These are phyloP conservation scores for Cercospora janseana DNA, from an alignment of 2,329 filamentous ascomycete genomes.

Conservation along the genomic window DNA sequence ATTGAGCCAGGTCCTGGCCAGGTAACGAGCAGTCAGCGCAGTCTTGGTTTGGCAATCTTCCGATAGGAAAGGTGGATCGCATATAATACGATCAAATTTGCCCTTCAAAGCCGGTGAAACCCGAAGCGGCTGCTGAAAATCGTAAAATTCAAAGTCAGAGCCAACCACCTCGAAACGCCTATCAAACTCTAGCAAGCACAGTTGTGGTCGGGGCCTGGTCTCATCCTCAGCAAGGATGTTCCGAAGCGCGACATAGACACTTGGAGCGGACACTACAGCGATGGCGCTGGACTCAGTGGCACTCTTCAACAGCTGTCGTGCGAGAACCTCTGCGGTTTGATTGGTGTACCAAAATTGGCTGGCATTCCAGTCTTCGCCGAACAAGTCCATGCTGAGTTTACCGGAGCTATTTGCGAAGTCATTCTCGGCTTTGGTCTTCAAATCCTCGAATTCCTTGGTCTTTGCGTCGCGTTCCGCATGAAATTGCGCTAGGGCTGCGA, in stretches of 20 bases:
- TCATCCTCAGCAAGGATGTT: conserved; percentile 51
- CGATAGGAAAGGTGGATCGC: conserved; percentile 76
- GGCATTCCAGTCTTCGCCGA: conserved; percentile 78
- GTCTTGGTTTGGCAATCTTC: conserved; percentile 80
- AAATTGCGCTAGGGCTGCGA: conserved; percentile 71
- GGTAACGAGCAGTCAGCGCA: conserved; percentile 72
- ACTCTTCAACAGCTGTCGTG: conserved; percentile 63
- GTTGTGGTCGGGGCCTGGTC: conserved; percentile 50
- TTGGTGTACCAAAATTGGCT: conserved; percentile 73
- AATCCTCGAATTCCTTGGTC: conserved; percentile 64
- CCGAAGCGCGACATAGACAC: conserved; percentile 72
- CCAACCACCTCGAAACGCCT: conserved; percentile 70
- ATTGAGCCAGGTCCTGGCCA: conserved; percentile 53
- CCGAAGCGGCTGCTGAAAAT: conserved; percentile 67
- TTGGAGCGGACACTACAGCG: conserved; percentile 71
- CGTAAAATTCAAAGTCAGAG: conserved; percentile 73
- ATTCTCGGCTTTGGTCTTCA: conserved; percentile 62
- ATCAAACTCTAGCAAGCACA: conserved; percentile 72
- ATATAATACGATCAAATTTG: conserved; percentile 66
- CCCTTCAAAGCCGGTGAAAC: conserved; percentile 61
- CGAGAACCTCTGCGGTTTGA: conserved; percentile 64
- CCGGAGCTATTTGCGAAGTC: conserved; percentile 40
- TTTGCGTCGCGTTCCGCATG: conserved; percentile 68
- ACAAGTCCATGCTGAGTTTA: conserved; percentile 63
- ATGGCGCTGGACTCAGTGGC: conserved; percentile 56